Percentiles rank a stretch among this genome's conserved stretches.
Conservation (phyloP, 345 rosid species). For the Raphanus sativus region DNA sequence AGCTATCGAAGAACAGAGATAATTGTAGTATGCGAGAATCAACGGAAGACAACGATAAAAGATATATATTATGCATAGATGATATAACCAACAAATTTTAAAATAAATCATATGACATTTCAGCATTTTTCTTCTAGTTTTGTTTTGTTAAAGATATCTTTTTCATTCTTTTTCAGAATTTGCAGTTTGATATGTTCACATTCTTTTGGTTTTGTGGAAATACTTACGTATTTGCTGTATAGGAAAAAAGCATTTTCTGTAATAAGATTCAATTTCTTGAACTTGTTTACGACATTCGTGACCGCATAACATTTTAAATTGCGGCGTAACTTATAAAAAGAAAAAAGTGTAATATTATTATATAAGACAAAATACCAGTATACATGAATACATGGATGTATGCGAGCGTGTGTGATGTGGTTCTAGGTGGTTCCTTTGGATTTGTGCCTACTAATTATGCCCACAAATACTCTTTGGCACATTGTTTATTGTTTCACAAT, state of each 20-base stretch:
- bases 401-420: constrained; percentile 33
- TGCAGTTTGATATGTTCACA: constrained; percentile 15
- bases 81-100: not conserved
- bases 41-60: not conserved
- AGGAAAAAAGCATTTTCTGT: not conserved
- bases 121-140: not conserved
- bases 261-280: not conserved
- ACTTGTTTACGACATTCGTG: constrained; percentile 30
- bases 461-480: constrained; percentile 41
- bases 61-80: not conserved
- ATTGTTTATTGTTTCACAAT: constrained; percentile 39
- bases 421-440: constrained; percentile 29
- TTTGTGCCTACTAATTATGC: constrained; percentile 37
- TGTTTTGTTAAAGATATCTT: not conserved
- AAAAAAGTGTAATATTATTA: not conserved
- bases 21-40: not conserved
- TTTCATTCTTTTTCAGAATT: constrained; percentile 13
- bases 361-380: constrained; percentile 18
- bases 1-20: not conserved
- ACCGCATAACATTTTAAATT: constrained; percentile 19
- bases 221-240: not conserved
- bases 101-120: not conserved
- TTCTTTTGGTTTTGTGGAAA: not conserved
- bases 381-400: constrained; percentile 29
- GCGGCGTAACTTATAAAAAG: constrained; percentile 5